These are phyloP conservation scores for Adansonia digitata DNA, from an alignment of 345 rosid species.

Conservation along the genomic window DNA sequence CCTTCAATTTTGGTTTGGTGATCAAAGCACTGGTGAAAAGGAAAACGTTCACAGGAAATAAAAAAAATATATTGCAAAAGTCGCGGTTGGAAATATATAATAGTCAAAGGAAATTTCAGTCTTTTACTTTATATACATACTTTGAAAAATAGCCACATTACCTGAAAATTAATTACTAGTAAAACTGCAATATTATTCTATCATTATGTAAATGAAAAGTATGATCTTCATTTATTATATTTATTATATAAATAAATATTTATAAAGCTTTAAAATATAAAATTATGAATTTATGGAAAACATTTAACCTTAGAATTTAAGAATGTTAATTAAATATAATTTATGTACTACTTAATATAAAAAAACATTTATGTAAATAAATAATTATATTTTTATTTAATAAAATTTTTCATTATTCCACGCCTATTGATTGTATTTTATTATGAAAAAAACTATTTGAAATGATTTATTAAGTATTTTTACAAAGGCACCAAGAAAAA, in stretches of 20 bases:
- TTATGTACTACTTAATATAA: not conserved
- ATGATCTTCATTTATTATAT: too few relatives aligned
- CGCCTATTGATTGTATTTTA: too few relatives aligned
- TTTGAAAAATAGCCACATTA: not conserved
- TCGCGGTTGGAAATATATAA: not conserved
- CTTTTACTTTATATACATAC: not conserved
- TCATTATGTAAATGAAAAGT: too few relatives aligned
- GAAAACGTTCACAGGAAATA: not conserved
- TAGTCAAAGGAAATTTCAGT: not conserved
- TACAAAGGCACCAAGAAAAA: too few relatives aligned
- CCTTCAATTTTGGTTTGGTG: not conserved
- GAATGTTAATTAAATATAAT: not conserved
- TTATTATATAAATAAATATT: too few relatives aligned
- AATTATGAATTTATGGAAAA: not conserved
- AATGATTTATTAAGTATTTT: too few relatives aligned
- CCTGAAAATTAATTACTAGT: not conserved
- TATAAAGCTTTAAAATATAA: not conserved
- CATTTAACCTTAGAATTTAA: not conserved
- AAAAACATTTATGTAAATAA: not conserved
- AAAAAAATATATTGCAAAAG: too few relatives aligned
- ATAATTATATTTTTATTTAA: too few relatives aligned
- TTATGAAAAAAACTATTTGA: too few relatives aligned
- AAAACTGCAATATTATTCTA: too few relatives aligned
- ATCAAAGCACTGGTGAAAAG: not conserved
- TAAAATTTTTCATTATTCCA: too few relatives aligned